A percentile compares a stretch with the other conserved stretches of the same genome.
Evolutionary conservation across 2,329 filamentous ascomycete species (phyloP).

Genomic region (Exophiala calicioides): DNA sequence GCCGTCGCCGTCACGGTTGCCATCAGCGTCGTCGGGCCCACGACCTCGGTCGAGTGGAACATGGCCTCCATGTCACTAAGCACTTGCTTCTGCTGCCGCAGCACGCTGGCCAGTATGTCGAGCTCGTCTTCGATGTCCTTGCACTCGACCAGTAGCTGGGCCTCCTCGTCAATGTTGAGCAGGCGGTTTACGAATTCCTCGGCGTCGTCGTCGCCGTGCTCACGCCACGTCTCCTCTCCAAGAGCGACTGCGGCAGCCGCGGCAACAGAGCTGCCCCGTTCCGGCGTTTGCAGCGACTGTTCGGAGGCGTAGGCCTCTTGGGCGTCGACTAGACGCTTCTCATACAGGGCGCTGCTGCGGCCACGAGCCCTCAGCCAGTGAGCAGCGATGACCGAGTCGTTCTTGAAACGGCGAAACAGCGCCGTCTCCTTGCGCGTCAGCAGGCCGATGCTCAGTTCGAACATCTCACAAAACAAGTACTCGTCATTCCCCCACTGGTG

Average conservation of each 20-base stretch:
- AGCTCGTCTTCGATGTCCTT: slow-evolving; percentile 70
- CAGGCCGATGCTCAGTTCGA: slow-evolving; percentile 62
- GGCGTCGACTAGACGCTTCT: slow-evolving; percentile 57
- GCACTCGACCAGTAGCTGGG: slow-evolving; percentile 61
- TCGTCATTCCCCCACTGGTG: slow-evolving; percentile 58
- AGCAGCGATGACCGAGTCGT: slow-evolving; percentile 58
- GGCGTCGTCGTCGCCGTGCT: slow-evolving; percentile 32
- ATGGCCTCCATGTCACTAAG: slow-evolving; percentile 50
- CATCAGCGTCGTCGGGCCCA: neutral
- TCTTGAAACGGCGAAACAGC: slow-evolving; percentile 63
- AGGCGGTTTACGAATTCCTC: slow-evolving; percentile 56
- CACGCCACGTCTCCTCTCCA: slow-evolving; percentile 34
- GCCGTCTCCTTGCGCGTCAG: slow-evolving; percentile 57
- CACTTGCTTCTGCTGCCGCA: slow-evolving; percentile 52
- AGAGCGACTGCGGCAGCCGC: too few species aligned
- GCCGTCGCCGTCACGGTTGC: neutral
- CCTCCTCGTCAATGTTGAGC: slow-evolving; percentile 59
- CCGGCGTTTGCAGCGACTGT: too few species aligned
- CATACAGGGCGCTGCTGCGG: slow-evolving; percentile 44
- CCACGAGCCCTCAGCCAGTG: slow-evolving; percentile 48
- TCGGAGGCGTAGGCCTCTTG: slow-evolving; percentile 45
- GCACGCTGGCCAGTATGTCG: slow-evolving; percentile 59
- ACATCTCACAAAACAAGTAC: slow-evolving; percentile 68
- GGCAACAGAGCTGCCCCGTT: too few species aligned
- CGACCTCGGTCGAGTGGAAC: slow-evolving; percentile 34